Conservation (phyloP, 257 asterid genomes). For the Solanum arcanum region DNA sequence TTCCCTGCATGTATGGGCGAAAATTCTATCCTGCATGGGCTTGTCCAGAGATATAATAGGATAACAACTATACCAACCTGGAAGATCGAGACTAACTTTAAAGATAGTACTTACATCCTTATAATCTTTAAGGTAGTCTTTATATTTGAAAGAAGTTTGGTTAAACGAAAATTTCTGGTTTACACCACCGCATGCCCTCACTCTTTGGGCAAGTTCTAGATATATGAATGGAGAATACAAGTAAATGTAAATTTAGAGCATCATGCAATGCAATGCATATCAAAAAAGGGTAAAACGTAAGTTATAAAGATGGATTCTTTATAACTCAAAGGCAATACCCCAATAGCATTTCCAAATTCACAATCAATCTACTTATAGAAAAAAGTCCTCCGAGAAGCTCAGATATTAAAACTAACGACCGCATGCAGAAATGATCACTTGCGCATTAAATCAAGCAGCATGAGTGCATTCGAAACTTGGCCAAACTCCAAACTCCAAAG, state of each 20-base stretch:
- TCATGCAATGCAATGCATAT: not conserved
- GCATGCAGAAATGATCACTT: not conserved
- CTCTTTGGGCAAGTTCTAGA: not conserved
- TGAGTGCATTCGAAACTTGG: not conserved
- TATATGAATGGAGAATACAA: not conserved
- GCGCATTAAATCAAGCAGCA: slow-evolving; percentile 5
- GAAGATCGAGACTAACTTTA: not conserved
- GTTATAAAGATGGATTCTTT: not conserved
- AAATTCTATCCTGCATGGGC: not conserved
- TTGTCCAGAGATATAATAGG: not conserved
- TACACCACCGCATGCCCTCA: not conserved
- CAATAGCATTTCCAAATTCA: slow-evolving; percentile 1
- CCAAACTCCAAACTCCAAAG: not conserved
- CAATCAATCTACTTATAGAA: not conserved
- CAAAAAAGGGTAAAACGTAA: not conserved
- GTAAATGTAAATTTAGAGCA: not conserved
- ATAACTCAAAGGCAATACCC: not conserved
- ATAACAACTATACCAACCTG: not conserved
- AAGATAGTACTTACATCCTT: not conserved
- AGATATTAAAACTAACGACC: not conserved
- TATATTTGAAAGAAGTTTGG: not conserved
- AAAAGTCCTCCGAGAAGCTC: not conserved
- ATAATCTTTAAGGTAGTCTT: not conserved
- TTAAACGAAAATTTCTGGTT: not conserved
- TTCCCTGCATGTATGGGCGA: not conserved